phyloP scores from a whole-genome alignment of 208 protist genomes.

The Acanthamoeba healyi region DNA sequence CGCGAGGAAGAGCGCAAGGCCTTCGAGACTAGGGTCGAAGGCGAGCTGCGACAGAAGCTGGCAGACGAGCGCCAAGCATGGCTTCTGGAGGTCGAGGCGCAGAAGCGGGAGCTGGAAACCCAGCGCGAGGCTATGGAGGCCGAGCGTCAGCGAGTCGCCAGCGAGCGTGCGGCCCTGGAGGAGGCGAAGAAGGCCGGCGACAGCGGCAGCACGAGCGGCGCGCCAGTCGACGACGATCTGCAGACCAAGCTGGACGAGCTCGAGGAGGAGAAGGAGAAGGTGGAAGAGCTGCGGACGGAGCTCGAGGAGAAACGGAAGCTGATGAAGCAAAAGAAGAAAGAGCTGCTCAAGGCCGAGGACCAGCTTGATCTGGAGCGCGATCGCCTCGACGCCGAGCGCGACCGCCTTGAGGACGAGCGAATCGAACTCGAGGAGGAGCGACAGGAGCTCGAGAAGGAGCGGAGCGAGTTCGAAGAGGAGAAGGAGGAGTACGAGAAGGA shows the following conservation, averaged over 20 bases:
- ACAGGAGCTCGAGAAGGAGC: background rate
- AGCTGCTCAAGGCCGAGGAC: slow-evolving; percentile 22
- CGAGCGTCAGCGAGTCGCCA: background rate
- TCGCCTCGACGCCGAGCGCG: background rate
- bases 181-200: background rate
- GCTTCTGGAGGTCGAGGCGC: background rate
- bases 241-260: background rate
- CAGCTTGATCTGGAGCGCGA: slow-evolving; percentile 26
- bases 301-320: background rate
- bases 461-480: background rate
- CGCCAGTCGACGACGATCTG: background rate
- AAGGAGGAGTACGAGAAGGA: slow-evolving; percentile 5
- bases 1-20: background rate
- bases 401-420: background rate
- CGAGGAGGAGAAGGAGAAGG: slow-evolving; percentile 35
- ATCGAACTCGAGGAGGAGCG: background rate
- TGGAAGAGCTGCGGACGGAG: background rate
- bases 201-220: background rate
- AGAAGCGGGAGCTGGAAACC: background rate
- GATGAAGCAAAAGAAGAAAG: slow-evolving; percentile 31
- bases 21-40: background rate
- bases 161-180: background rate
- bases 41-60: slow-evolving; percentile 34
- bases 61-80: background rate
- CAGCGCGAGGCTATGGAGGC: background rate